phyloP scores from a whole-genome alignment of 2,329 filamentous ascomycete species.

The Arthrobotrys iridis region DNA sequence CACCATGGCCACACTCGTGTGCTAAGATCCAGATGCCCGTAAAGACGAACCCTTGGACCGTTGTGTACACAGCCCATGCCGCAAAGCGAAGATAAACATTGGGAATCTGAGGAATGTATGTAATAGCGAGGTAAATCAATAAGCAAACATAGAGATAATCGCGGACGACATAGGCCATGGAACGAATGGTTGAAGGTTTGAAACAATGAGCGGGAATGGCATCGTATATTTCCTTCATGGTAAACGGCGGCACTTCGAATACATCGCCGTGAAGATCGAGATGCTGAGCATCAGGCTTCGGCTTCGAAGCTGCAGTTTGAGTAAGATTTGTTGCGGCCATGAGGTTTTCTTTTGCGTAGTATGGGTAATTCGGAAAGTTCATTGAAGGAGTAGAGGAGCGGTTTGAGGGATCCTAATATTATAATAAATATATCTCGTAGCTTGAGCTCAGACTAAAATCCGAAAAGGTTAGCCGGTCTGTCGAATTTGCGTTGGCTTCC shows the following conservation, averaged over 20 bases:
- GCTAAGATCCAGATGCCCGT: slow-evolving; percentile 77
- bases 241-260: slow-evolving; percentile 59
- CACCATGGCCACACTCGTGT: slow-evolving; percentile 76
- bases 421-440: no score
- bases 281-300: no score
- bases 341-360: no score
- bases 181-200: slow-evolving; percentile 66
- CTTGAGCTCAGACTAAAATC: no score
- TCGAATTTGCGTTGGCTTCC: no score
- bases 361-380: no score
- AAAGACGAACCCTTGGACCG: slow-evolving; percentile 72
- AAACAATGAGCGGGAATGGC: slow-evolving; percentile 73
- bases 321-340: no score
- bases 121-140: slow-evolving; percentile 67
- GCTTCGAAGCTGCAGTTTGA: no score
- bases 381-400: no score
- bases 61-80: slow-evolving; percentile 71
- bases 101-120: slow-evolving; percentile 67
- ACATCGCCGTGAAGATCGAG: slow-evolving; percentile 60
- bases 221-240: slow-evolving; percentile 59
- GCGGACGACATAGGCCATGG: slow-evolving; percentile 68
- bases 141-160: slow-evolving; percentile 66
- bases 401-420: no score
- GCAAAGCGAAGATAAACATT: slow-evolving; percentile 63
- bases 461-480: no score